phyloP scores from a whole-genome alignment of 2,329 filamentous ascomycete genomes.

The Xylariaceae sp. region DNA sequence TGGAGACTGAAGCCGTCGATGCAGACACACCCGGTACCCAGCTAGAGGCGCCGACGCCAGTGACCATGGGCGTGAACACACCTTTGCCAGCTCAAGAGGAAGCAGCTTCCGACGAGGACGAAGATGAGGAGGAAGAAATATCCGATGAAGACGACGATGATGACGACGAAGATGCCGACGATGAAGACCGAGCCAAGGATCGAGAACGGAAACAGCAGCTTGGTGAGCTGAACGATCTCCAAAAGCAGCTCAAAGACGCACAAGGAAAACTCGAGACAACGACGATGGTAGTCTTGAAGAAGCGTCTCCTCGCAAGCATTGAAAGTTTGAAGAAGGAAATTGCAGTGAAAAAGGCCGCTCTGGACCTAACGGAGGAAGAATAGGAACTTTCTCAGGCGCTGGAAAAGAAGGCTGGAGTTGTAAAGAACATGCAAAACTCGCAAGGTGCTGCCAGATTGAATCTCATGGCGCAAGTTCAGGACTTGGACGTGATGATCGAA shows the following conservation, averaged over 20 bases:
- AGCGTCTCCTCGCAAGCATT: slow-evolving; percentile 48
- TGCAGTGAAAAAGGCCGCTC: slow-evolving; percentile 30
- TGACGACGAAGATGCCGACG: slow-evolving; percentile 51
- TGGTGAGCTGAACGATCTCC: slow-evolving; percentile 43
- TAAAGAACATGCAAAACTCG: not conserved
- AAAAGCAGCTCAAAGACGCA: slow-evolving; percentile 41
- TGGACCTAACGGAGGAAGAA: slow-evolving; percentile 30
- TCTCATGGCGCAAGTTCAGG: too few relatives aligned
- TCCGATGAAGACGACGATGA: slow-evolving; percentile 47
- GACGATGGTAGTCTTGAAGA: slow-evolving; percentile 45
- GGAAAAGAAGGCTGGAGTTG: slow-evolving; percentile 1
- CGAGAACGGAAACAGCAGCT: slow-evolving; percentile 55
- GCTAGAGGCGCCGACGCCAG: slow-evolving; percentile 43
- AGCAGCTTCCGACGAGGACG: slow-evolving; percentile 43
- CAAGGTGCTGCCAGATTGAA: too few relatives aligned
- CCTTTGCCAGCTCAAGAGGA: slow-evolving; percentile 42
- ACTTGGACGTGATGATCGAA: too few relatives aligned
- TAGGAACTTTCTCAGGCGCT: slow-evolving; percentile 14
- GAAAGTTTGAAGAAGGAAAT: slow-evolving; percentile 41
- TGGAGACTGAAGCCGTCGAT: slow-evolving; percentile 22
- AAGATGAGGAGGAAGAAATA: slow-evolving; percentile 39
- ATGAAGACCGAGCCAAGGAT: slow-evolving; percentile 49
- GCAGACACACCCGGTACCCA: slow-evolving; percentile 41
- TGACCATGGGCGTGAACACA: slow-evolving; percentile 41
- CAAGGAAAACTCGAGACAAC: slow-evolving; percentile 42